Evolutionary conservation across 179 eudicot species (phyloP), one percentile per base, ranked within the genome.

Genomic region (Sideroxylon spinosum): DNA sequence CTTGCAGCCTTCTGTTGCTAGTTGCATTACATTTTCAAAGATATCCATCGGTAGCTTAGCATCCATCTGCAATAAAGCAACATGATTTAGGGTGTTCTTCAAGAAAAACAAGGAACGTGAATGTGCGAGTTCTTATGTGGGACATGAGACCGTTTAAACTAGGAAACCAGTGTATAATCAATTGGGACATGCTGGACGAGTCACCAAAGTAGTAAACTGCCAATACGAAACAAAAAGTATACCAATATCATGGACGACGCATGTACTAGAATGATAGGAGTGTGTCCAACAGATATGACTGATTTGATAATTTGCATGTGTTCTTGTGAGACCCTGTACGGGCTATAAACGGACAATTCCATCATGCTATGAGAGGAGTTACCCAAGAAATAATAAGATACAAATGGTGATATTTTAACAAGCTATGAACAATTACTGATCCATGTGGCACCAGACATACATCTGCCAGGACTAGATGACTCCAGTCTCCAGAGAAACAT

Each of bases 1-100:
- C 80, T 93, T 95, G 92, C 98, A 95, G 65, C 98, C 98, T 89
- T 93, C 97, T 78, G 78, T 86, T 32, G 97, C 98, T 32, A 95
- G 93, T 81, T 93, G 95, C 97, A 95, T 91, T 17, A 95, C 98
- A 16, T 76, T 87, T 88, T 93, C 97, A 76, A 93, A 89, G n/a
- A 84, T 90, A 68, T 93, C 98, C 82, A 90, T 82, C 0, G 92
- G 91, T 77, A 93, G 78, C 84, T 88, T 95, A 9, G 97, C 86
- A 87, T 95, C 98, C 98, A 93, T 95, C 98, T 95, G 89, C 78
- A 82, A 23, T 46, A 60, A 80, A 22, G 14, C 56, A 70, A 5
- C 50, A 52, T n/a, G 46, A 65, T 72, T 53, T 59, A 20, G 19
- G 5, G 23, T 37, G 53, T 46, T 44, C 22, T 46, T 28, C 25